phyloP scores from a whole-genome alignment of 805 yeast genomes.

The Starmerella sp. region DNA sequence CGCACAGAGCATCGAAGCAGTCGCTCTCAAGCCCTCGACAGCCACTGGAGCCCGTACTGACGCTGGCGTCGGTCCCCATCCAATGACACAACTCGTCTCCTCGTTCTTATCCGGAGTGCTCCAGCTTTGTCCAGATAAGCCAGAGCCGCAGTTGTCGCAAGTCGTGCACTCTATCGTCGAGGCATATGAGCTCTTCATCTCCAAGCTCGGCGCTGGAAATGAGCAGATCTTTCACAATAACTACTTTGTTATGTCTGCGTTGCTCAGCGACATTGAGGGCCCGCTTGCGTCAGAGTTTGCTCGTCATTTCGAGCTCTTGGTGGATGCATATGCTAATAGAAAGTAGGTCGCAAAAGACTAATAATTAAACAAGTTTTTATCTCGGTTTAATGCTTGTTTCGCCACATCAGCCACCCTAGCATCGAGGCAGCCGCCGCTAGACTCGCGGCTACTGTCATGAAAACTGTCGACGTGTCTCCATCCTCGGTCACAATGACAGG shows the following conservation, averaged over 20 bases:
- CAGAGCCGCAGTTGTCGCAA: constrained; percentile 57
- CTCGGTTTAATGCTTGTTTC: background rate
- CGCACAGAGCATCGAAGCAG: constrained; percentile 56
- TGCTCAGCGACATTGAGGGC: constrained; percentile 39
- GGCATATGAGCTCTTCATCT: constrained; percentile 66
- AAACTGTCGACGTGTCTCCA: constrained; percentile 34
- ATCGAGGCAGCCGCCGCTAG: constrained; percentile 10
- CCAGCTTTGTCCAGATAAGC: constrained; percentile 36
- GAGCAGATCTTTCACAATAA: constrained; percentile 69
- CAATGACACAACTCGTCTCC: constrained; percentile 69
- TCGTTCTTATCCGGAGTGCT: constrained; percentile 60
- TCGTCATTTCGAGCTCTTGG: constrained; percentile 36
- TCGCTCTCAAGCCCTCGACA: constrained; percentile 31
- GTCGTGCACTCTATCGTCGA: constrained; percentile 59
- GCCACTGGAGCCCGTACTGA: background rate
- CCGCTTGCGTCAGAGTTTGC: constrained; percentile 35
- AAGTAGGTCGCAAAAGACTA: background rate
- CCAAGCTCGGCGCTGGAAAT: constrained; percentile 34
- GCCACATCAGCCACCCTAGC: constrained; percentile 8
- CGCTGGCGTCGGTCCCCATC: constrained; percentile 36
- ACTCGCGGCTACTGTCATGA: constrained; percentile 54
- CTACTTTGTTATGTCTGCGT: constrained; percentile 51
- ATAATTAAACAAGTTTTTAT: background rate
- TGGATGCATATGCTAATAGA: constrained; percentile 30
- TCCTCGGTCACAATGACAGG: constrained; percentile 42